Base-by-base conservation (phyloP, 148 eudicot species). In the Salicornia ramosissima region DNA sequence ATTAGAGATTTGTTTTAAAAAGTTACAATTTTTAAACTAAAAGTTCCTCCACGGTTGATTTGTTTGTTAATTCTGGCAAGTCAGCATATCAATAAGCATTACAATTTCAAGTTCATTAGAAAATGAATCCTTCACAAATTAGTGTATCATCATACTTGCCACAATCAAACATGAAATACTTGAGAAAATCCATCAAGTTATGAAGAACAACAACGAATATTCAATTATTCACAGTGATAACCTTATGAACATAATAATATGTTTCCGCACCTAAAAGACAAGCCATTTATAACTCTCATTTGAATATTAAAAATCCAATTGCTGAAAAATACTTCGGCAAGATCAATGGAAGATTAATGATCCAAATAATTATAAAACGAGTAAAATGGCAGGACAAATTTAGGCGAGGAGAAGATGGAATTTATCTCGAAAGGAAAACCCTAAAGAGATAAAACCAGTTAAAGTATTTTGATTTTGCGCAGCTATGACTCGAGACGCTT, bases 401-500 rank as follows among this genome's bases (percentile, higher is more conserved):
- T 22, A 69, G 73, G 63, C 19, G 68, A 75, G 74, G 70, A 22
- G 31, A 68, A 55, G 74, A 50, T 36, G 79, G 70, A 56, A 43
- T 31, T 29, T 26, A 28, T 10, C 77, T 80, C 81, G 76, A 61
- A 40, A 87, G 84, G 92, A 87, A 79, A 87, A 90, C 96, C 92
- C 92, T 76, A 60, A 42, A 21, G 76, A 54, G 65, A 85, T 66
- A 74, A 83, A 83, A 39, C 80, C 74, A 62, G 18, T 42, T 52
- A 30, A 15, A 36, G 4, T 13, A 34, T 42, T 56, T 88, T 79
- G 36, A 84, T 86, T 21, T 88, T 54, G 88, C 91, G 91, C 88
- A 64, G 94, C 97, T 86, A 90, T 90, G 94, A 86, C 97, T 88
- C 94, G 77, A 91, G 81, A 86, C 93, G 90, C 90, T 90, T 90